phyloP scores from a whole-genome alignment of 2,329 filamentous ascomycete species.

The Hypocreales sp. region DNA sequence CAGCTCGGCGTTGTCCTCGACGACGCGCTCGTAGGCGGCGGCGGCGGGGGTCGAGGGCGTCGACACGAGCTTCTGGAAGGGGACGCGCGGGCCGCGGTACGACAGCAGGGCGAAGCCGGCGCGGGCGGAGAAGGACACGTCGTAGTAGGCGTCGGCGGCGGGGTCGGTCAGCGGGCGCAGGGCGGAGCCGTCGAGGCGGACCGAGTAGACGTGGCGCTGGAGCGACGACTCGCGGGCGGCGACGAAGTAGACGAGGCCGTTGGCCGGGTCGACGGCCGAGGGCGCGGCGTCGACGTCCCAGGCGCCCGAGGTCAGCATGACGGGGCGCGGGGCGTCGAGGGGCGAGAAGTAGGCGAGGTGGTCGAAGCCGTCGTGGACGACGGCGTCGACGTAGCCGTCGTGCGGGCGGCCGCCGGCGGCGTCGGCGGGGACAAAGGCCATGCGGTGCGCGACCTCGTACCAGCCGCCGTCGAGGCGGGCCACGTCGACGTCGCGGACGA shows the following conservation, averaged over 20 bases:
- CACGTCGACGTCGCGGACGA: slow-evolving; percentile 66
- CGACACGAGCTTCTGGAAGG: slow-evolving; percentile 80
- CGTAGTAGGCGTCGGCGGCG: slow-evolving; percentile 61
- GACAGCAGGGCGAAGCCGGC: slow-evolving; percentile 73
- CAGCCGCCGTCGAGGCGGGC: slow-evolving; percentile 83
- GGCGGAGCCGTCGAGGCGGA: slow-evolving; percentile 65
- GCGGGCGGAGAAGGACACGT: slow-evolving; percentile 67
- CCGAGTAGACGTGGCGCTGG: slow-evolving; percentile 82
- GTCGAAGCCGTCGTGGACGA: slow-evolving; percentile 75
- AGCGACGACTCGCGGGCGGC: slow-evolving; percentile 77
- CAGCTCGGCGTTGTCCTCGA: slow-evolving; percentile 67
- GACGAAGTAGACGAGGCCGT: slow-evolving; percentile 83
- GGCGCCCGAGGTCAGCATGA: slow-evolving; percentile 71
- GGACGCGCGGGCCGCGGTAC: slow-evolving; percentile 72
- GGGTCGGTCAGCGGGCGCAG: slow-evolving; percentile 62
- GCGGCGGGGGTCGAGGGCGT: slow-evolving; percentile 52
- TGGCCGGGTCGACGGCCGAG: slow-evolving; percentile 67
- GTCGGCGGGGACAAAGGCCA: slow-evolving; percentile 75
- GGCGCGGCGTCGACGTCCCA: slow-evolving; percentile 89
- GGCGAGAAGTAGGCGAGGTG: slow-evolving; percentile 91
- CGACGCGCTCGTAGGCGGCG: slow-evolving; percentile 46
- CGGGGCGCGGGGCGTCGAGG: slow-evolving; percentile 64
- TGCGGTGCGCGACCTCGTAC: slow-evolving; percentile 87
- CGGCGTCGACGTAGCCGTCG: slow-evolving; percentile 85
- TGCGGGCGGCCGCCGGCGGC: slow-evolving; percentile 56